These are phyloP conservation scores for Aegilops sharonensis DNA, from an alignment of 176 grass and related monocot species.

Conservation along the genomic window DNA sequence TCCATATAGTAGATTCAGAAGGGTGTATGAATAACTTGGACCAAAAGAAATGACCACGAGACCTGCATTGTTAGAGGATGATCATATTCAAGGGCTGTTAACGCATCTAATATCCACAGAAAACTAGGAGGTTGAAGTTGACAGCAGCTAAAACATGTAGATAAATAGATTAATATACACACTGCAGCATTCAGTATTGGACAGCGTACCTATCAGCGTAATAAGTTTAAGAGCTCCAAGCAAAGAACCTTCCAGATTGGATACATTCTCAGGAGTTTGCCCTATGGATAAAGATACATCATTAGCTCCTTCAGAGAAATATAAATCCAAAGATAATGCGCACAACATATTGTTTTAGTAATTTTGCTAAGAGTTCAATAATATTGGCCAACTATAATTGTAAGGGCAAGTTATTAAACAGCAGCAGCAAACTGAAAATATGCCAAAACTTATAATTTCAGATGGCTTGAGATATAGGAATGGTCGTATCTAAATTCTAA, in stretches of 20 bases:
- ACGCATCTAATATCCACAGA: slow-evolving; percentile 12
- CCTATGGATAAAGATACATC: slow-evolving; percentile 43
- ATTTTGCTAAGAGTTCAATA: slow-evolving; percentile 15
- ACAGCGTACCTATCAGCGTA: slow-evolving; percentile 76
- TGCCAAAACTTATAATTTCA: neutral
- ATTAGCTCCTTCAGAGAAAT: slow-evolving; percentile 21
- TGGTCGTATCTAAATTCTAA: neutral
- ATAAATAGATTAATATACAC: slow-evolving; percentile 9
- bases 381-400: neutral
- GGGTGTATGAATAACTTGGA: slow-evolving; percentile 96
- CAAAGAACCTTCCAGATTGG: slow-evolving; percentile 69
- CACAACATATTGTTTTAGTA: neutral
- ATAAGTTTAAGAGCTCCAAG: slow-evolving; percentile 84
- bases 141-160: slow-evolving; percentile 10
- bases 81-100: neutral
- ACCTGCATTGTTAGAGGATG: slow-evolving; percentile 53
- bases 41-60: slow-evolving; percentile 90
- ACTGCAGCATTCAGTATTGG: neutral
- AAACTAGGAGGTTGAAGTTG: neutral
- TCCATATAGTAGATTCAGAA: slow-evolving; percentile 84
- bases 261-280: slow-evolving; percentile 54
- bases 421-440: slow-evolving; percentile 7
- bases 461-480: neutral
- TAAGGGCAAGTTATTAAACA: neutral
- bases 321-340: slow-evolving; percentile 19